Base-by-base conservation (phyloP, 2,329 filamentous ascomycete genomes). In the Talaromyces sp. region DNA sequence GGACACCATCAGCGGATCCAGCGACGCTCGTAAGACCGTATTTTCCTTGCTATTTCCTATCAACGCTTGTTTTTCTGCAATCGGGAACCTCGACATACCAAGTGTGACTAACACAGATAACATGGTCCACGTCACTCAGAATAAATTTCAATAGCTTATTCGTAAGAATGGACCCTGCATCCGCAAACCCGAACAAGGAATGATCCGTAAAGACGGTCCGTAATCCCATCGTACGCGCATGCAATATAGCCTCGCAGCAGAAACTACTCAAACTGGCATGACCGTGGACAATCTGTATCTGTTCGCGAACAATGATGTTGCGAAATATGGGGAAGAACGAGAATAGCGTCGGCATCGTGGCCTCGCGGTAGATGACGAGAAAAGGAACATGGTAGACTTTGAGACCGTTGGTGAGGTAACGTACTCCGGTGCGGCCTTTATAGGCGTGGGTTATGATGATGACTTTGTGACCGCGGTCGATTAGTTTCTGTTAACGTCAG, bases 381-480 rank as follows among this genome's bases (percentile, higher is more conserved):
- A 98, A 98, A 3, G 95, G 96, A 19, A 98, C 90, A 78, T 99
- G 92, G 81, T 97, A 99, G 79, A 98, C 95, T 77, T 99, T 99
- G 74, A 99, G 87, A 62, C 95, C 94, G 76, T 99, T 99, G 67
- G 94, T 98, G 68, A 99, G 87, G 75, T 97, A 99, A 66, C 95
- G 90, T 22, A 99, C 87, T 11, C 95, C 95, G 62, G 91, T 96
- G 43, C 95, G 89, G 65, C 93, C 93, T 65, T 93, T 87, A 78
- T 98, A 97, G 27, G 93, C 91, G 79, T 99, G 95, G 0, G 95
- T 99, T 74, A 99, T 95, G 74, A 99, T 90, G 69, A 99, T 92
- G 72, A 99, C 94, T 81, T 97, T 97, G 83, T 99, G 95, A 47
- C 95, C 95, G 47, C 95, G 91, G 78, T 99, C 94, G 70, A 98